Percentiles rank a stretch among this genome's conserved stretches.
phyloP scores from a whole-genome alignment of 2,329 filamentous ascomycete genomes.

The Monosporascus ibericus region DNA sequence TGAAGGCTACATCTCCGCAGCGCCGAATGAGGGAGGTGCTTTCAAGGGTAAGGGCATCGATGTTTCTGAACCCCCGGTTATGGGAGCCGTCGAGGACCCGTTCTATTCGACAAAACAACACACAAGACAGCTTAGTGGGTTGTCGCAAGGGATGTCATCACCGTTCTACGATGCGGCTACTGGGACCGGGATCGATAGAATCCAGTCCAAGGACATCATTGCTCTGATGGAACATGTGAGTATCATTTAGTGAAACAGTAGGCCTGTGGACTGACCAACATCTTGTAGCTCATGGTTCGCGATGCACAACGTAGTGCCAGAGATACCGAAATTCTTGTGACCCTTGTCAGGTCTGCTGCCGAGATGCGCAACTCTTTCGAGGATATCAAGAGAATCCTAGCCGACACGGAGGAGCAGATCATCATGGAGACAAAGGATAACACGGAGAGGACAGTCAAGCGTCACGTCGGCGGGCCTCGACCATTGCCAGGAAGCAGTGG shows the following conservation, averaged over 20 bases:
- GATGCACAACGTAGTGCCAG: constrained; percentile 94
- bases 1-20: constrained; percentile 87
- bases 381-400: constrained; percentile 88
- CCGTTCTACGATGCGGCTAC: constrained; percentile 88
- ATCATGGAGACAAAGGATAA: constrained; percentile 83
- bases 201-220: constrained; percentile 94
- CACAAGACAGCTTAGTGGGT: constrained; percentile 69
- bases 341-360: constrained; percentile 84
- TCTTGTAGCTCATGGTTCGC: constrained; percentile 72
- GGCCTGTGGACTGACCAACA: constrained; percentile 16
- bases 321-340: constrained; percentile 93
- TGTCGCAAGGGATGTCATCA: constrained; percentile 86
- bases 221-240: constrained; percentile 92
- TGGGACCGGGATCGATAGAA: constrained; percentile 80
- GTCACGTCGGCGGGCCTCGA: constrained; percentile 76
- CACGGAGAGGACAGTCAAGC: constrained; percentile 78
- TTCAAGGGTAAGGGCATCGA: constrained; percentile 52
- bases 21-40: constrained; percentile 44
- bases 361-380: constrained; percentile 97
- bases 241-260: constrained; percentile 11
- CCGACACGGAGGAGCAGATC: constrained; percentile 83
- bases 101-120: constrained; percentile 58
- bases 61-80: constrained; percentile 45
- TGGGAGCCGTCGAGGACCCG: constrained; percentile 56
- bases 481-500: constrained; percentile 66